Conservation (phyloP, 2,329 filamentous ascomycete genomes). For the Pseudogymnoascus sp. region DNA sequence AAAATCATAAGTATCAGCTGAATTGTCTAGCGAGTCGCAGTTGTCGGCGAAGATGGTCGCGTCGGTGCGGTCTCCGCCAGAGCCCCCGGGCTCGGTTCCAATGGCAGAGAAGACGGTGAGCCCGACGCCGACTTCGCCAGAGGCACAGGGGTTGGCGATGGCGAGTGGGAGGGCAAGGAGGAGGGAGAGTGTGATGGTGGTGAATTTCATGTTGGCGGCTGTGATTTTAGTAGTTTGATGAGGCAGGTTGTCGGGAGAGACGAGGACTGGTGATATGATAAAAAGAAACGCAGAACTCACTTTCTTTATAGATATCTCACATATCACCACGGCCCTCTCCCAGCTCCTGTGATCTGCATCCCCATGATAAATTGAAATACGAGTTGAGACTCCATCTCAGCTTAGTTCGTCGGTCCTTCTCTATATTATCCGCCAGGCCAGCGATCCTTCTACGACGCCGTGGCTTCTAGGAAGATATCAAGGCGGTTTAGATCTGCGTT, state of each 20-base stretch:
- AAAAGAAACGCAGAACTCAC: background rate
- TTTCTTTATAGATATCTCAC: background rate
- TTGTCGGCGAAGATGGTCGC: no score
- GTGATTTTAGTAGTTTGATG: background rate
- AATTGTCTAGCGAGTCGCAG: background rate
- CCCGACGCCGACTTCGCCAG: background rate
- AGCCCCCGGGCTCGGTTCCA: background rate
- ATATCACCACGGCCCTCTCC: background rate
- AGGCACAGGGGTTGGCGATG: background rate
- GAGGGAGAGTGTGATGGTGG: background rate
- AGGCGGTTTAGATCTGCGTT: background rate
- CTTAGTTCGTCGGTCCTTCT: background rate
- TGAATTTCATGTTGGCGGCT: background rate
- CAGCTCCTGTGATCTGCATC: background rate
- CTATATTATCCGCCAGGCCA: background rate
- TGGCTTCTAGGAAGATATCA: background rate
- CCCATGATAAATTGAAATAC: background rate
- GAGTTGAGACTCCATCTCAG: background rate
- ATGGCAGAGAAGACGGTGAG: background rate
- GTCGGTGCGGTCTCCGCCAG: background rate
- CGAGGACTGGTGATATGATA: background rate
- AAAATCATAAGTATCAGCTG: background rate
- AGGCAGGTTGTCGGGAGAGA: background rate
- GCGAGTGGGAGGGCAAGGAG: background rate
- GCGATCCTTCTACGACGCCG: background rate